phyloP scores from a whole-genome alignment of 225 moss, liverwort and hornwort genomes.

The Ulota crispa region DNA sequence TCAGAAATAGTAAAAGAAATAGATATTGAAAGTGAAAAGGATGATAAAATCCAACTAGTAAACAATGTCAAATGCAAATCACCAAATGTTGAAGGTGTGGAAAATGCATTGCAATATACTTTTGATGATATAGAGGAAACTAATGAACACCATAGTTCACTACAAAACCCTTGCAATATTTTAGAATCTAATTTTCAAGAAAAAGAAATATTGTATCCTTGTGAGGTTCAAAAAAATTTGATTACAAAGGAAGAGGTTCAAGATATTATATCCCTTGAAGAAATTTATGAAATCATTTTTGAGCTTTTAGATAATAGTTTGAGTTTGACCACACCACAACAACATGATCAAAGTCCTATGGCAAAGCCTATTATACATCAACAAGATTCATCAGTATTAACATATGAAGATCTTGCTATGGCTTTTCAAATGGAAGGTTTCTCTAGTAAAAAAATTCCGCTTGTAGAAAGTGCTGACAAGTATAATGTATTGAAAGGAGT shows the following conservation, averaged over 20 bases:
- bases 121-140: background rate
- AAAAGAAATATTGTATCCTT: background rate
- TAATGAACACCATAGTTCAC: rapidly evolving
- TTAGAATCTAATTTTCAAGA: background rate
- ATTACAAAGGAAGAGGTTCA: background rate
- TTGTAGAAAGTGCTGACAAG: background rate
- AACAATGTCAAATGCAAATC: background rate
- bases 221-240: background rate
- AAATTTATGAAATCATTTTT: background rate
- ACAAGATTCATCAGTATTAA: conserved; percentile 1
- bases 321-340: rapidly evolving
- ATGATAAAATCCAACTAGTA: background rate
- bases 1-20: background rate
- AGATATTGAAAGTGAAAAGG: background rate
- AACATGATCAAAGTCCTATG: background rate
- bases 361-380: background rate
- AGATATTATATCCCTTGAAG: background rate
- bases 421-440: background rate
- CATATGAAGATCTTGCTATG: background rate
- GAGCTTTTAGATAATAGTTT: conserved; percentile 11
- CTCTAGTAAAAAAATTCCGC: background rate
- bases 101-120: background rate
- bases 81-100: background rate
- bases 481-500: background rate
- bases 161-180: background rate